Evolutionary conservation across 805 yeast species (phyloP), one percentile per base, ranked within the genome.

Genomic region (Lipomyces japonicus): DNA sequence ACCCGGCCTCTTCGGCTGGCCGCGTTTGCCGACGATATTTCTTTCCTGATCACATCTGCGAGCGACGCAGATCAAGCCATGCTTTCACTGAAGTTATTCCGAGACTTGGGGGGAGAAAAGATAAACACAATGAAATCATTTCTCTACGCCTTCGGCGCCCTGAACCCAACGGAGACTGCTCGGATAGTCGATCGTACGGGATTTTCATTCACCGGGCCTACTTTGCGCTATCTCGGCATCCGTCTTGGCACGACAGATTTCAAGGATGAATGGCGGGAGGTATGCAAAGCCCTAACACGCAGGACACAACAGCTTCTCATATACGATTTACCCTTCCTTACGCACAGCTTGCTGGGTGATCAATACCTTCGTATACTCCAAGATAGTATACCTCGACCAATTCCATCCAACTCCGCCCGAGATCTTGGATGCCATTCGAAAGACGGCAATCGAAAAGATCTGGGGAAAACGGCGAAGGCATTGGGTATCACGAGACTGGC

Each of bases 341-440:
- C 9, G 22, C 24, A 37, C 44, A 4, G 23, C 23, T 4, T 21
- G 25, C n/a, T 41, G 37, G 44, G 19, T 37, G 25, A 41, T 41
- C 5, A 28, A 41, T 28, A 21, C 25, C 23, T 41, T 30, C 21
- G n/a, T 41, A 19, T 41, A 30, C 19, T 41, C 44, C 9, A 22
- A 24, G n/a, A 28, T 31, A 6, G 14, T 26, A 4, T 41, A 18
- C 21, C 25, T 26, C 16, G 37, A 41, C 23, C 44, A 41, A 24
- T 41, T 30, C 22, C 44, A 41, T 24, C 37, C 44, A 10, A 37
- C 44, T 14, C 44, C 44, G n/a, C 37, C 3, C 9, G n/a, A 7
- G n/a, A 16, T 41, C 4, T 12, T 41, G 5, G 18, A 41, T 5
- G 37, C 28, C n/a, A 7, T 41, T 16, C 19, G 7, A 18, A 7